Evolutionary conservation across 495 filamentous ascomycete genomes (phyloP), one percentile per base, ranked within the genome.

Genomic region (Cercophora samala): DNA sequence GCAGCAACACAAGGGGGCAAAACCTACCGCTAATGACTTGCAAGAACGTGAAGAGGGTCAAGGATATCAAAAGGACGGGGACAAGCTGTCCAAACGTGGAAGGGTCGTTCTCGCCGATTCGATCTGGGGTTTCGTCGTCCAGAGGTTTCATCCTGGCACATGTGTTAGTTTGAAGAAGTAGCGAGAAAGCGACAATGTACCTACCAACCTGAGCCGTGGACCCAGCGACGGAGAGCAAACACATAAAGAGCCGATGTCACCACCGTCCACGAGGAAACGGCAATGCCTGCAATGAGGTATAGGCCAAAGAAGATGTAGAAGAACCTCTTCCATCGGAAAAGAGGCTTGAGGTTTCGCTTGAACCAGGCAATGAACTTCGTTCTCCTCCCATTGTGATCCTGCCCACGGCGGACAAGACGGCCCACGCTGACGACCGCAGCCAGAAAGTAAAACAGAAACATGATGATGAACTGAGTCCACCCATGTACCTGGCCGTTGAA

Each of bases 61-160:
- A 58, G 21, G 65, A 69, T 11, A 70, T 74, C n/a, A 77, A 67
- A 17, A 80, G 63, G 24, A 80, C 71, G 19, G 77, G 77, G 21
- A 80, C 75, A 18, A 80, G 75, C 63, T 80, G 77, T 19, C 77
- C 76, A 19, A 80, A 80, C n/a, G 74, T 75, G 18, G 70, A 73
- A 6, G 74, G 64, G 58, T 80, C 76, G 58, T 77, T 72, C 52
- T 80, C 76, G 4, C 69, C 68, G 64, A 75, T 78, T 21, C 4
- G n/a, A 54, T 32, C 52, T 8, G 70, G 67, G 64, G 74, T 77
- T 21, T 13, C 21, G 46, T 32, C 62, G 42, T 54, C 54, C 24
- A 58, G 60, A 29, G 64, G 70, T 21, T 70, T 54, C 22, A 60
- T 60, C 65, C 60, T 58, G 52, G 1, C n/a, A 18, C 6, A 1